Evolutionary conservation across 2,329 filamentous ascomycete species (phyloP).

Genomic region (Zymoseptoria ardabiliae): DNA sequence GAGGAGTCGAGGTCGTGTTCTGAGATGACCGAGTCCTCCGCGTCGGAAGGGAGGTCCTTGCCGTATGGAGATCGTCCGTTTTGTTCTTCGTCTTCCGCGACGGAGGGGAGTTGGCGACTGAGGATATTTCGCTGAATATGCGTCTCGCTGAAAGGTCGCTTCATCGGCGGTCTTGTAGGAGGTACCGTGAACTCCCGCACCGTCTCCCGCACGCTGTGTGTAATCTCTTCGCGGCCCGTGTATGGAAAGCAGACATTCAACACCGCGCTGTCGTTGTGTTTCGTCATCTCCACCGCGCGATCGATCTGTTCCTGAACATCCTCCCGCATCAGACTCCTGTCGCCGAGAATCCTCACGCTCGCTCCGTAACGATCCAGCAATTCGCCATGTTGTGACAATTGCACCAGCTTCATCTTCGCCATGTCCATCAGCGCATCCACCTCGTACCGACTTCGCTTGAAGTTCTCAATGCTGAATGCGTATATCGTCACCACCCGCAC

Average conservation of each 20-base stretch:
- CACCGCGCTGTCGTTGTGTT: slow-evolving; percentile 67
- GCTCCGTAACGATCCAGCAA: slow-evolving; percentile 89
- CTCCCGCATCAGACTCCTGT: slow-evolving; percentile 71
- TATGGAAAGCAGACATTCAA: slow-evolving; percentile 98
- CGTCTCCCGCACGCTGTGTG: slow-evolving; percentile 76
- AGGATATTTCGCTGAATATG: slow-evolving; percentile 82
- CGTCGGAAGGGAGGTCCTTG: slow-evolving; percentile 13
- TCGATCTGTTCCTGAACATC: slow-evolving; percentile 88
- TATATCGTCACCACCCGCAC: slow-evolving; percentile 97
- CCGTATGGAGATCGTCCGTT: slow-evolving; percentile 4
- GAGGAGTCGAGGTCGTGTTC: slow-evolving; percentile 23
- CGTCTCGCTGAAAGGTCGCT: slow-evolving; percentile 75
- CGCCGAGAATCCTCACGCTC: slow-evolving; percentile 74
- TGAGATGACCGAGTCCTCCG: slow-evolving; percentile 16
- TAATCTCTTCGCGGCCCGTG: slow-evolving; percentile 92
- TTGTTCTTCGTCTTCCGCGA: slow-evolving; percentile 27
- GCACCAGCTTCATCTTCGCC: slow-evolving; percentile 88
- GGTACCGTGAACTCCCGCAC: slow-evolving; percentile 80
- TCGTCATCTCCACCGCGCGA: slow-evolving; percentile 76
- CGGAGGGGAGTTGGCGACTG: slow-evolving; percentile 35
- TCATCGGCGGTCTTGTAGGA: slow-evolving; percentile 25
- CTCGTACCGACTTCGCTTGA: slow-evolving; percentile 92
- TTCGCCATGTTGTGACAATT: slow-evolving; percentile 87
- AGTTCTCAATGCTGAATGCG: slow-evolving; percentile 98
- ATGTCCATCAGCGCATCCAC: slow-evolving; percentile 97